Evolutionary conservation across 495 filamentous ascomycete genomes (phyloP), one percentile per base, ranked within the genome.

Genomic region (Beverwykella pulmonaria): DNA sequence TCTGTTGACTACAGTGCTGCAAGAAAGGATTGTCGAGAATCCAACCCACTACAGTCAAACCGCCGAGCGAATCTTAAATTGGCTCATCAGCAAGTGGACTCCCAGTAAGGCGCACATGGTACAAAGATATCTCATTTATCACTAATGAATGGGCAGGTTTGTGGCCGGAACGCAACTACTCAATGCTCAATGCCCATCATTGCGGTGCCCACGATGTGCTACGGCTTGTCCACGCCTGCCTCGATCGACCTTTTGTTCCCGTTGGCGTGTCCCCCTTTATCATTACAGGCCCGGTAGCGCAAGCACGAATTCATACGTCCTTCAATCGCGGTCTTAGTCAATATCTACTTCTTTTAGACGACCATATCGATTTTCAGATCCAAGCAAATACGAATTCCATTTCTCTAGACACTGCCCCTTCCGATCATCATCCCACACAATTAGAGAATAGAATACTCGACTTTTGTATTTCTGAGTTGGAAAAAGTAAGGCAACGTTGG

Each of bases 71-170:
- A 82, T 92, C 49, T 83, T 92, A 62, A 82, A 86, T 69, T 97
- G 93, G 93, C 75, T 93, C 4, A 87, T 88, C 73, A 84, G 85
- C 48, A 86, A 85, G 66, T 96, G 92, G 93, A 85, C 84, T 66
- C 88, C 90, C 63, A 85, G 88, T 92, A 79, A 68, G 81, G 75
- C n/a, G 8, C 14, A 6, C 8, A 23, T 59, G 29, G 22, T 15
- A n/a, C 2, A 20, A n/a, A 10, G 15, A 1, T 32, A 26, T 29
- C 27, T 2, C 20, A 9, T 30, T 53, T 12, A 26, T 53, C 15
- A 22, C 61, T 62, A 44, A 59, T 47, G 80, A 75, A 46, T 79
- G 61, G 36, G 1, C 30, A 77, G 77, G 71, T 26, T 69, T 65
- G 17, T 75, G 75, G 50, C 64, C 61, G 6, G 78, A 81, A 26